Conservation (phyloP, 768 basidiomycete genomes). For the Leccinum subgranulosum region DNA sequence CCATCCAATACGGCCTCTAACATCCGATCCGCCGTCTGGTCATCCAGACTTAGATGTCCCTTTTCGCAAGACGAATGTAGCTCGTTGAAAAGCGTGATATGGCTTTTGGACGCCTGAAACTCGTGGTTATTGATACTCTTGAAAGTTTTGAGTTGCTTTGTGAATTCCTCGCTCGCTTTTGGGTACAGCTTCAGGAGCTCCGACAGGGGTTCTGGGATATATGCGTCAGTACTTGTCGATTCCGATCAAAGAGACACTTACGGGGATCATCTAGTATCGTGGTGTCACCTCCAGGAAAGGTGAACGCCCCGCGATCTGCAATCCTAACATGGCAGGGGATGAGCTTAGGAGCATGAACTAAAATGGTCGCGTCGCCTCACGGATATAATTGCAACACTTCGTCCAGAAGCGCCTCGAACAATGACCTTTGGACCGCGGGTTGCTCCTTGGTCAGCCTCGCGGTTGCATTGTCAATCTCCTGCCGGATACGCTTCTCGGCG, state of each 20-base stretch:
- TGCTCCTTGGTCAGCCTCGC: conserved; percentile 5
- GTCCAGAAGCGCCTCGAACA: conserved; percentile 27
- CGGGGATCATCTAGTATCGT: conserved; percentile 1
- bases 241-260: neutral
- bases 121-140: conserved; percentile 7
- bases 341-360: neutral
- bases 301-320: conserved; percentile 15
- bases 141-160: neutral
- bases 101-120: conserved; percentile 14
- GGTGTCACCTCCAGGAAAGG: neutral
- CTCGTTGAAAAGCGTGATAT: conserved; percentile 9
- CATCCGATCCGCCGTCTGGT: neutral
- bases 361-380: conserved; percentile 12
- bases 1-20: conserved; percentile 6
- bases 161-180: conserved; percentile 1
- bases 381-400: conserved; percentile 21
- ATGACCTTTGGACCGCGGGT: conserved; percentile 8
- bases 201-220: conserved; percentile 10
- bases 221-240: neutral
- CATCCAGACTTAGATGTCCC: neutral
- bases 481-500: fast-evolving
- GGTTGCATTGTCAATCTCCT: neutral
- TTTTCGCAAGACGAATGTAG: neutral
- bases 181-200: conserved; percentile 11
- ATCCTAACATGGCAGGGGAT: neutral